Evolutionary conservation across 2,329 filamentous ascomycete genomes (phyloP).

Genomic region (Myriosclerotinia scirpicola): DNA sequence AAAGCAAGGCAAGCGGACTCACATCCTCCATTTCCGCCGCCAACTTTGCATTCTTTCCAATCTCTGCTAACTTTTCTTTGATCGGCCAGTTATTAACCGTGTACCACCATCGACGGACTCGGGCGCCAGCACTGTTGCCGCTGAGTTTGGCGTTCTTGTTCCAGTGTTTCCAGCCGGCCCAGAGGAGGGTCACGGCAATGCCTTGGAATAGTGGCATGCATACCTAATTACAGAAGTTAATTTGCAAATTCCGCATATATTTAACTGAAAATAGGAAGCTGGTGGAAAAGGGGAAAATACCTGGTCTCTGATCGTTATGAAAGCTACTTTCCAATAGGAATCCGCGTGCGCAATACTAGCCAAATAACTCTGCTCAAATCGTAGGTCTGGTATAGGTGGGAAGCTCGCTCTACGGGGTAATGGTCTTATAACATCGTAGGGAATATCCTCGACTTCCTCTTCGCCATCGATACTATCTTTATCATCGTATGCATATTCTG

Average conservation of each 20-base stretch:
- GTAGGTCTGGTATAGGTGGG: slow-evolving; percentile 77
- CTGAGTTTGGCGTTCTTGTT: slow-evolving; percentile 76
- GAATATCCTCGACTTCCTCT: slow-evolving; percentile 63
- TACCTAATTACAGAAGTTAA: slow-evolving; percentile 52
- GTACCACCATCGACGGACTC: slow-evolving; percentile 90
- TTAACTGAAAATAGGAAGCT: background rate
- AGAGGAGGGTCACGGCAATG: slow-evolving; percentile 79
- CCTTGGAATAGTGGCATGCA: slow-evolving; percentile 87
- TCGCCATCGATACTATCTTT: slow-evolving; percentile 45
- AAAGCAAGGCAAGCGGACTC: slow-evolving; percentile 33
- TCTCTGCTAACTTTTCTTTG: slow-evolving; percentile 44
- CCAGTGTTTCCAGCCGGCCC: slow-evolving; percentile 88
- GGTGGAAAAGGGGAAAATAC: slow-evolving; percentile 48
- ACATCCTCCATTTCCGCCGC: slow-evolving; percentile 46
- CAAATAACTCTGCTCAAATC: slow-evolving; percentile 98
- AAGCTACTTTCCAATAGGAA: slow-evolving; percentile 73
- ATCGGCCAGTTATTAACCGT: slow-evolving; percentile 87
- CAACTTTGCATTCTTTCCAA: slow-evolving; percentile 37
- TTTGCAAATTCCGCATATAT: slow-evolving; percentile 12
- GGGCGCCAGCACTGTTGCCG: slow-evolving; percentile 74
- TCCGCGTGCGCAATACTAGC: slow-evolving; percentile 81
- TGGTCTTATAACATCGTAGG: slow-evolving; percentile 61
- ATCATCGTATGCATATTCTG: slow-evolving; percentile 42
- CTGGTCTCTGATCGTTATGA: slow-evolving; percentile 88
- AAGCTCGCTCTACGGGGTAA: slow-evolving; percentile 53